Evolutionary conservation across 2,329 filamentous ascomycete genomes (phyloP).

Genomic region (Paecilomyces variotii): DNA sequence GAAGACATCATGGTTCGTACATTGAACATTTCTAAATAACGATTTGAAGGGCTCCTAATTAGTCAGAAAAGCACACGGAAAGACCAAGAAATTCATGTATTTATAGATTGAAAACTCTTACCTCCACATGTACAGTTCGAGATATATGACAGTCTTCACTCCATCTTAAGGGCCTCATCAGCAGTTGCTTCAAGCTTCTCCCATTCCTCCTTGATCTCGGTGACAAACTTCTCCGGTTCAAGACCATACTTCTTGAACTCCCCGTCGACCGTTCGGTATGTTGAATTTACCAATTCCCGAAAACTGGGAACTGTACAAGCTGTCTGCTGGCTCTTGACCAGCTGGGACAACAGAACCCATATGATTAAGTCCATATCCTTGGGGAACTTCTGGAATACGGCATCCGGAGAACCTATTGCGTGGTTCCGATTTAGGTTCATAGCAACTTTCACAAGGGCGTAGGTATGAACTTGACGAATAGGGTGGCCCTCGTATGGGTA

Average conservation of each 20-base stretch:
- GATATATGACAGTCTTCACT: neutral
- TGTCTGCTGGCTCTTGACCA: constrained; percentile 16
- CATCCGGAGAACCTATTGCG: constrained; percentile 10
- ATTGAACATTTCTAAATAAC: too few relatives aligned
- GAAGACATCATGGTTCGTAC: too few relatives aligned
- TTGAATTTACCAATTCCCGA: constrained; percentile 14
- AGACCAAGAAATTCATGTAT: neutral
- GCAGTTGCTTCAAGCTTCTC: constrained; percentile 40
- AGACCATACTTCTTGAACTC: constrained; percentile 18
- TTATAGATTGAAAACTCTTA: neutral
- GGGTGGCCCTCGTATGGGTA: constrained; percentile 45
- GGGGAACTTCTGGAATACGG: constrained; percentile 14
- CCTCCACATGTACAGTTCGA: neutral
- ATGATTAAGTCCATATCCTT: constrained; percentile 24
- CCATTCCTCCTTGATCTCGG: constrained; percentile 33
- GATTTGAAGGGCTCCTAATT: too few relatives aligned
- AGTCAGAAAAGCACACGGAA: neutral
- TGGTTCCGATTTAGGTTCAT: constrained; percentile 19
- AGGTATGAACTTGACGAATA: constrained; percentile 43
- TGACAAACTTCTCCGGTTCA: constrained; percentile 16
- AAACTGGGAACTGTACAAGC: constrained; percentile 25
- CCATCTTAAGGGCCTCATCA: constrained; percentile 15
- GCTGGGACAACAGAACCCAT: constrained; percentile 24
- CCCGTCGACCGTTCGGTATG: constrained; percentile 19
- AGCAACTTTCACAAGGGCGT: constrained; percentile 23